Base-by-base conservation (phyloP, 2,329 filamentous ascomycete species). In the Annulohypoxylon truncatum region DNA sequence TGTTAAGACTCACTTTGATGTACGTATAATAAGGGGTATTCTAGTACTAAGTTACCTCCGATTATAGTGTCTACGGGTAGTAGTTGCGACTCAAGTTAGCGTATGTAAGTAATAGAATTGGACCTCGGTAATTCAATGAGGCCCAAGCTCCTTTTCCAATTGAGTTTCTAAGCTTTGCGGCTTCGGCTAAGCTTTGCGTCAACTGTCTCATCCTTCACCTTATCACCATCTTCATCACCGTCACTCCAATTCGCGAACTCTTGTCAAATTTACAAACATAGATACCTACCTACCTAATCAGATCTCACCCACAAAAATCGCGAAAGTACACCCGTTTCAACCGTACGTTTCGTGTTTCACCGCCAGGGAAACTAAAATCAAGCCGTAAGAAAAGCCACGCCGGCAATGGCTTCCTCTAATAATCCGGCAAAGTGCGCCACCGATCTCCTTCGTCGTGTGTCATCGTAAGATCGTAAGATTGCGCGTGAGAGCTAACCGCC, bases 381-480 rank as follows among this genome's bases (percentile, higher is more conserved):
- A 13, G 42, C 51, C 35, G n/a, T 20, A 13, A 44, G 35, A 56
- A 54, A 55, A 52, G 28, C 50, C 50, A 60, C 48, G 31, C 13
- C 22, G 35, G 51, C 44, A 55, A 60, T 55, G 66, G 51, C 42
- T 48, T 57, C 2, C 20, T 54, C 59, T 56, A 52, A 68, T 29
- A 46, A 35, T 15, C 60, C 60, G 12, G 52, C 53, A 46, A 60
- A 67, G 64, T 67, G 55, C 58, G 59, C 44, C 47, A 50, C 42
- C 31, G 42, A 52, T 64, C 28, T 38, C 9, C 18, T 15, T 47
- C 22, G 24, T 20, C 22, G 7, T 15, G 42, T 42, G 47, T 35
- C 33, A 28, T 24, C 12, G 18, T 22, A 54, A 38, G 48, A 13
- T 44, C 9, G 20, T 42, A 24, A 38, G 48, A 42, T 3, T 3